These are phyloP conservation scores for Globisporangium cystogenes DNA, from an alignment of 352 stramenopile species.

Conservation along the genomic window DNA sequence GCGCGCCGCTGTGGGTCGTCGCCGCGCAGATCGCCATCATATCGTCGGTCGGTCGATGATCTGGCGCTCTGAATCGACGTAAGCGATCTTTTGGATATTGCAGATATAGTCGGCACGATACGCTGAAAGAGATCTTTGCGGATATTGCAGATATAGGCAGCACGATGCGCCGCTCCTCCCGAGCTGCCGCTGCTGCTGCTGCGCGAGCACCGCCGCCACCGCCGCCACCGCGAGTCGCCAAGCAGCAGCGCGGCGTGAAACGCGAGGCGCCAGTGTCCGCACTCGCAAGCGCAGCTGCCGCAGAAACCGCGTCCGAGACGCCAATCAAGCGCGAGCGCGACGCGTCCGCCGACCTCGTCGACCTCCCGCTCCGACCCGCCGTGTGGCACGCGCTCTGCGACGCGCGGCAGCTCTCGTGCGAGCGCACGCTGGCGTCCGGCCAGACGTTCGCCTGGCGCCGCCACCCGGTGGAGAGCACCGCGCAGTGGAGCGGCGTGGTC, in stretches of 20 bases:
- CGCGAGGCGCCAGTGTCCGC: background rate
- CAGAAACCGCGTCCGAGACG: constrained; percentile 9
- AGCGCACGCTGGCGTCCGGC: constrained; percentile 40
- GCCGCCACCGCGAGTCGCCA: background rate
- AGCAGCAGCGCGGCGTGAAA: background rate
- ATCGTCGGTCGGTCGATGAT: too few species aligned
- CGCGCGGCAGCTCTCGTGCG: constrained; percentile 34
- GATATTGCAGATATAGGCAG: too few species aligned
- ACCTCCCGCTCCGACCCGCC: too few species aligned
- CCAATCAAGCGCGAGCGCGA: constrained; percentile 4
- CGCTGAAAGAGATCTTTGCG: too few species aligned
- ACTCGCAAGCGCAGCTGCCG: background rate
- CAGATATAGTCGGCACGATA: background rate
- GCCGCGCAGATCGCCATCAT: constrained; percentile 25
- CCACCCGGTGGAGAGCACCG: too few species aligned
- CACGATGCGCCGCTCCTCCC: constrained; percentile 2
- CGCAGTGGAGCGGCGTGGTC: constrained; percentile 56
- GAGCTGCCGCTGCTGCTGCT: background rate
- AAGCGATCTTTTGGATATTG: background rate
- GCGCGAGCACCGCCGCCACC: background rate
- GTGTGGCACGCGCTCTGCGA: constrained; percentile 34
- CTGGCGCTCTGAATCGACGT: background rate
- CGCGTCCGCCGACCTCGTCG: too few species aligned
- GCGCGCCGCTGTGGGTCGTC: constrained; percentile 60
- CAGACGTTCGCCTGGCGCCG: constrained; percentile 45